Conservation (phyloP, 73 alveolate genomes). For the Uronychia setigera region DNA sequence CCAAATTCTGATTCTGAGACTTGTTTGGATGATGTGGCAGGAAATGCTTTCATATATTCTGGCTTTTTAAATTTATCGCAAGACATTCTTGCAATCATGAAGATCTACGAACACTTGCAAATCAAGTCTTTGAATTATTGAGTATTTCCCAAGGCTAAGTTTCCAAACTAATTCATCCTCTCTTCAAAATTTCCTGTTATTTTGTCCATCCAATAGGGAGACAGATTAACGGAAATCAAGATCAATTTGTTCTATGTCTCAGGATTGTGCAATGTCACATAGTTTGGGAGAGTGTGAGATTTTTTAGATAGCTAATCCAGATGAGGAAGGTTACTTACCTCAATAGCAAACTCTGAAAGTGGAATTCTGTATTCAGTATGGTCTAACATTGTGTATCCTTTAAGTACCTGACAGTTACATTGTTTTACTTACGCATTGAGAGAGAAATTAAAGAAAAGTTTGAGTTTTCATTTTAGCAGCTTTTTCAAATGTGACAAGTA, state of each 20-base stretch:
- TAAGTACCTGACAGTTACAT: background rate
- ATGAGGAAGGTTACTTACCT: background rate
- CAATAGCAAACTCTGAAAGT: background rate
- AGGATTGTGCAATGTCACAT: background rate
- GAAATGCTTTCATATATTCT: background rate
- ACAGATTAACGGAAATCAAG: background rate
- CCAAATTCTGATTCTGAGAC: background rate
- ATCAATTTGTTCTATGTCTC: background rate
- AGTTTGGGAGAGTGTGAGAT: background rate
- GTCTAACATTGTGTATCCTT: background rate
- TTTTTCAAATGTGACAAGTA: background rate
- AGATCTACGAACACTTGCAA: background rate
- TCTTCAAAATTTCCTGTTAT: background rate
- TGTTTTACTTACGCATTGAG: background rate
- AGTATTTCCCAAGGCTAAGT: background rate
- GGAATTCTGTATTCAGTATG: background rate
- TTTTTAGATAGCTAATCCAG: background rate
- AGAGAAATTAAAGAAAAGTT: background rate
- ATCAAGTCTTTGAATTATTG: background rate
- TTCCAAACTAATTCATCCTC: background rate
- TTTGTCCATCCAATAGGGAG: background rate
- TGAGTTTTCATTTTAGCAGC: background rate
- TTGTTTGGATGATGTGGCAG: background rate
- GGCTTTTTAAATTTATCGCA: background rate
- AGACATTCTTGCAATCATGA: background rate